Conservation (phyloP, 139 green algal species). For the Chlamydomonas asymmetrica region DNA sequence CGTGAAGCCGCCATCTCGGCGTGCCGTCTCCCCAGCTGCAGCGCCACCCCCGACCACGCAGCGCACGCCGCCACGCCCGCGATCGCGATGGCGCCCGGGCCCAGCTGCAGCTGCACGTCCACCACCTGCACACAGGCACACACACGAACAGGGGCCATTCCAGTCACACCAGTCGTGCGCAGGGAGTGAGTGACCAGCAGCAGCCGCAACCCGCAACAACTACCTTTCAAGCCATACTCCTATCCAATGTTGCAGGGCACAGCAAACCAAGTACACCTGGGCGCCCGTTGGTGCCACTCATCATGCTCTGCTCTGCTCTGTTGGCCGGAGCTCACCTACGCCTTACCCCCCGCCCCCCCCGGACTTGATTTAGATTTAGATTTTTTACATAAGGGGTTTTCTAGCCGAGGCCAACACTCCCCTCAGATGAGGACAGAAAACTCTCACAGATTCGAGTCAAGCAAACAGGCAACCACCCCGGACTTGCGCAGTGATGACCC, state of each 20-base stretch:
- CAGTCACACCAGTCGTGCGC: background rate
- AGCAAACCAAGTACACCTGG: background rate
- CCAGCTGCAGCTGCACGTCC: constrained; percentile 28
- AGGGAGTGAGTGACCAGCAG: background rate
- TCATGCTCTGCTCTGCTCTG: no score
- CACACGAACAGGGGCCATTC: background rate
- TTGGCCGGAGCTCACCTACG: no score
- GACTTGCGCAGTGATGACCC: background rate
- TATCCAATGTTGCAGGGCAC: no score
- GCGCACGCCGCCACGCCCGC: constrained; percentile 23
- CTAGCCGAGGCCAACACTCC: no score
- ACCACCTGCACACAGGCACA: constrained; percentile 1
- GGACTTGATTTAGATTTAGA: no score
- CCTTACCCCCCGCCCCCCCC: no score
- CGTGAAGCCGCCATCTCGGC: no score
- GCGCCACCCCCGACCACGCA: constrained; percentile 19
- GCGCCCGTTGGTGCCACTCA: no score
- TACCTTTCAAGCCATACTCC: no score
- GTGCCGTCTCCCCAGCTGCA: constrained; percentile 20
- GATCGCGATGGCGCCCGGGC: constrained; percentile 16
- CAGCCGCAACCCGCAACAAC: no score
- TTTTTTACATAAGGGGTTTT: no score
- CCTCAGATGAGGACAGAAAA: no score
- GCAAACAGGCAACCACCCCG: background rate
- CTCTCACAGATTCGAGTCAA: background rate